Base-by-base conservation (phyloP, 1,284 basidiomycete species). In the Coniferiporia weirii region DNA sequence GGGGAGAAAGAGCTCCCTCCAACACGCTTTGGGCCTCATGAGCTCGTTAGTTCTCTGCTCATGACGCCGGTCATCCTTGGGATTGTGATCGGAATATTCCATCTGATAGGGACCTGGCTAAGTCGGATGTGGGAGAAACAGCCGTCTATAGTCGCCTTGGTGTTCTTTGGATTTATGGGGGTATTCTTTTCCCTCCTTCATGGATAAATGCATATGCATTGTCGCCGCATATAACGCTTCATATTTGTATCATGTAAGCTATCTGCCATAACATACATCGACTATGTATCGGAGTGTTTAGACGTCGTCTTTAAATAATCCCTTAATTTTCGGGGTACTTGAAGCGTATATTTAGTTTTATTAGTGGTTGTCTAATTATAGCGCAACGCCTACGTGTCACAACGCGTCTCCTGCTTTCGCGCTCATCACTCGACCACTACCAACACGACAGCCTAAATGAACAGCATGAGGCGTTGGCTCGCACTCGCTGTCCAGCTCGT, bases 401-500 rank as follows among this genome's bases (percentile, higher is more conserved):
- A 27, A 15, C 36, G 38, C 51, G 52, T 44, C 19, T n/a, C 10
- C 17, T 19, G 22, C 12, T 19, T 20, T n/a, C 50, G 49, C 32
- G 45, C 34, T 57, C 40, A 38, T 36, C 50, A 58, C 48, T 40
- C 50, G 40, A 57, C 50, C 27, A 50, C 47, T 43, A 58, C 56
- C 48, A 52, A 10, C 40, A 56, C 48, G 20, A 27, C 19, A 20
- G 19, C 5, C 27, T 45, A 34, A 17, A 17, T 36, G 17, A 17
- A 27, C 46, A 61, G 38, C 22, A 61, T 61, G 60, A 55, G 55
- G 60, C 55, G 60, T 57, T 61, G 60, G 60, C 22, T 61, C 60
- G 49, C 50, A 48, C 52, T 53, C 43, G 52, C 56, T 46, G 60
- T 49, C 51, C 51, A 27, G 27, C 38, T 61, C 27, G n/a, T 59